A percentile compares a stretch with the other conserved stretches of the same genome.
Conservation (phyloP, 2,329 filamentous ascomycete genomes). For the Epichloe festucae region DNA sequence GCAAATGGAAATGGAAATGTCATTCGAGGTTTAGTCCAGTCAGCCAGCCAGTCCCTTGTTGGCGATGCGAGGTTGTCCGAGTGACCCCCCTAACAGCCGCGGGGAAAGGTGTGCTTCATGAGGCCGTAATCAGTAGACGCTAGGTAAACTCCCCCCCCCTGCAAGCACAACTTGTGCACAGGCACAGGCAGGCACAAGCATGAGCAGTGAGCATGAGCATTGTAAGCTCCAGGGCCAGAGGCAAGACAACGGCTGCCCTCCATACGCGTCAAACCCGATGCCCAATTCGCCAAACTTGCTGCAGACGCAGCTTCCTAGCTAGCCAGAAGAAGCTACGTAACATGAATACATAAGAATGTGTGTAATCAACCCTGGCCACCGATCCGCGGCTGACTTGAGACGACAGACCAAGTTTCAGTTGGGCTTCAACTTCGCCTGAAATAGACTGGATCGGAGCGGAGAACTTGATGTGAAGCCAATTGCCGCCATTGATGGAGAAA, state of each 20-base stretch:
- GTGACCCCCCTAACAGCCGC: too few species aligned
- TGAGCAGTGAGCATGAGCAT: neutral
- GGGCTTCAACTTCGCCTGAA: neutral
- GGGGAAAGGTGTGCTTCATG: neutral
- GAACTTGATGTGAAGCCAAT: neutral
- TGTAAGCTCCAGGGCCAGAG: neutral
- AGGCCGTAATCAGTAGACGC: too few species aligned
- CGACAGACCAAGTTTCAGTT: neutral
- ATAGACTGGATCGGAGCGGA: neutral
- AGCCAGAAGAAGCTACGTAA: neutral
- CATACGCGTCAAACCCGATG: conserved; percentile 1
- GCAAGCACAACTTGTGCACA: too few species aligned
- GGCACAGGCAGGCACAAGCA: too few species aligned
- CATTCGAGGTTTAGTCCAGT: too few species aligned
- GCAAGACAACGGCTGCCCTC: neutral
- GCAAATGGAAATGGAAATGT: too few species aligned
- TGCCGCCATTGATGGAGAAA: neutral
- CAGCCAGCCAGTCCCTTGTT: too few species aligned
- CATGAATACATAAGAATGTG: too few species aligned
- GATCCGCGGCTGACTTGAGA: conserved; percentile 1
- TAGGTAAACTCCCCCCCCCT: too few species aligned
- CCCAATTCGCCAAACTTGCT: neutral
- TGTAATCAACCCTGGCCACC: neutral
- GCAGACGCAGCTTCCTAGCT: neutral
- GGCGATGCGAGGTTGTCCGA: too few species aligned